Conservation (phyloP, 805 yeast species). For the Ogataea trehaloabstinens region DNA sequence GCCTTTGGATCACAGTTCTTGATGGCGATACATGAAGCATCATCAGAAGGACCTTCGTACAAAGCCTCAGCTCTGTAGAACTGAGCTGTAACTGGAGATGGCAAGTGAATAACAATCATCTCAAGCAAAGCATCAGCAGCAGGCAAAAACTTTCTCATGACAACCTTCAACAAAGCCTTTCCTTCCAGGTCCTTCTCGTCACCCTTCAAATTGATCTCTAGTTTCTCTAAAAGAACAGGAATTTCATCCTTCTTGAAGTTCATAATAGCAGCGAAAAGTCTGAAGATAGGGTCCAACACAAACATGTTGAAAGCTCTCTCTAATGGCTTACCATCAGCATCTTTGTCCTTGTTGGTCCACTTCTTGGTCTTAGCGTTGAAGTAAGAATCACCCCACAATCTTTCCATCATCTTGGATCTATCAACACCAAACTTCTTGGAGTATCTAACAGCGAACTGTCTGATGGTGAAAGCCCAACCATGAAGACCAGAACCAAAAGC, state of each 20-base stretch:
- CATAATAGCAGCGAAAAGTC: constrained; percentile 95
- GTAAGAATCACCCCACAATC: constrained; percentile 99
- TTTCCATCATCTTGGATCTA: constrained; percentile 95
- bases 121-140: constrained; percentile 99
- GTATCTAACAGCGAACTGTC: constrained; percentile 98
- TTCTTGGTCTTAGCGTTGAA: constrained; percentile 99
- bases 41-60: constrained; percentile 98
- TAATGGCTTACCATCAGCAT: constrained; percentile 90
- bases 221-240: constrained; percentile 86
- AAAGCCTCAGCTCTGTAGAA: constrained; percentile 97
- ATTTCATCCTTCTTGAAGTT: constrained; percentile 98
- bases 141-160: constrained; percentile 99
- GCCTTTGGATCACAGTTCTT: constrained; percentile 98
- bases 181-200: constrained; percentile 99
- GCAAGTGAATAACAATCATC: constrained; percentile 97
- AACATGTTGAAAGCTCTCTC: constrained; percentile 99
- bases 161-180: constrained; percentile 96
- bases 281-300: constrained; percentile 98
- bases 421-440: constrained; percentile 99
- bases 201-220: constrained; percentile 89
- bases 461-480: constrained; percentile 99
- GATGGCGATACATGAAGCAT: constrained; percentile 85
- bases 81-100: constrained; percentile 99
- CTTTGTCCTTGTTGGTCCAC: constrained; percentile 96
- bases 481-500: constrained; percentile 99